Evolutionary conservation across 140 eudicot genomes (phyloP), one percentile per base, ranked within the genome.

Genomic region (Bidens hawaiensis): DNA sequence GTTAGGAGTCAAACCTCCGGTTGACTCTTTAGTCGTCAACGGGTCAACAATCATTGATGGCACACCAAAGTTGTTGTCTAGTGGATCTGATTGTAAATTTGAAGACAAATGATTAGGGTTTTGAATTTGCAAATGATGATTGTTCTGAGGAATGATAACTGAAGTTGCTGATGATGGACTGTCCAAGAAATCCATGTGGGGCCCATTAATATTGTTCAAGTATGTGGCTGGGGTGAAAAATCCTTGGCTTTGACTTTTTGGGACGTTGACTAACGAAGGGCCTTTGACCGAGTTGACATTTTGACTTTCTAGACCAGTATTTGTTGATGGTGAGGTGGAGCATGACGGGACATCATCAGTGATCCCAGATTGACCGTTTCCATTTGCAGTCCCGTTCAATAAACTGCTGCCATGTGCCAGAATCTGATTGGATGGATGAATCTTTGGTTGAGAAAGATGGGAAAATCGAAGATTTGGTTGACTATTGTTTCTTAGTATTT

Each of bases 141-240:
- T 83, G 52, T 81, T 86, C 52, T 89, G 93, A 41, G 95, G 83
- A 34, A 80, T 72, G 22, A 78, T 71, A 38, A 78, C 83, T 2
- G 97, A 90, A 47, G 95, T 86, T 17, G 85, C 95, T 4, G 97
- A 90, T 38, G 95, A 89, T 58, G 97, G 82, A 72, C 84, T 78
- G 21, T 90, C 97, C 79, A 90, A 60, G 68, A 83, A 90, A 72
- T 90, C 97, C 77, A 83, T 48, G 21, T 83, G 97, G 42, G 78
- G 55, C 12, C 83, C 86, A 36, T 74, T 51, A 31, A 74, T 51
- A 65, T 75, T 83, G 91, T 62, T 76, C 38, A 78, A 74, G 65
- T 74, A 83, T 7, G 83, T 56, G 43, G 81, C 85, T 9, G 82
- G 90, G 19, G 82, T 62, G 45, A 77, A 64, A 74, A 76, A 76